phyloP scores from a whole-genome alignment of 139 green algal genomes.

The Pleodorina starrii region DNA sequence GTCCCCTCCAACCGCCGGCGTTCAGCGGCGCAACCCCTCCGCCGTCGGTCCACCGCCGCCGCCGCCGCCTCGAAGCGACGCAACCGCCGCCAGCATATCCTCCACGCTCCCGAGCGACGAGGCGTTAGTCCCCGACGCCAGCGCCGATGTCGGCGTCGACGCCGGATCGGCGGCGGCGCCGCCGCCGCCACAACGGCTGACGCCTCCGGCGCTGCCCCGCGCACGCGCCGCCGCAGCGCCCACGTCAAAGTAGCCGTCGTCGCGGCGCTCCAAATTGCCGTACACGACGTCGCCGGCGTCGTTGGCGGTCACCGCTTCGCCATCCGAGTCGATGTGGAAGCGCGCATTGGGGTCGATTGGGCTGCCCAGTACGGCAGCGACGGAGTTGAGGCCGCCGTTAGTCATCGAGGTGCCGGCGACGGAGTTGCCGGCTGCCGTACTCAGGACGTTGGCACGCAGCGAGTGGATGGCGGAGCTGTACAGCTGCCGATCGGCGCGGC shows the following conservation, averaged over 20 bases:
- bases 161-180: background rate
- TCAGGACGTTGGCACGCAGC: background rate
- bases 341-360: background rate
- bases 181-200: background rate
- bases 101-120: constrained; percentile 34
- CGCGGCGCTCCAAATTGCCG: background rate
- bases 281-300: background rate
- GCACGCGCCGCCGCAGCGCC: background rate
- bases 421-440: background rate
- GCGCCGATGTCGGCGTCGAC: background rate
- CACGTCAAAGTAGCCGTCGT: constrained; percentile 37
- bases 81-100: constrained; percentile 40
- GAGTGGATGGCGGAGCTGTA: constrained; percentile 26
- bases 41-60: background rate
- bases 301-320: no score
- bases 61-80: background rate
- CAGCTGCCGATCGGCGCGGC: constrained; percentile 21
- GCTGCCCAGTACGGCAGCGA: constrained; percentile 19
- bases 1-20: no score
- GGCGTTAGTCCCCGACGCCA: background rate
- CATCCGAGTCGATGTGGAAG: background rate
- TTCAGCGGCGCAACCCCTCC: background rate
- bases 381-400: background rate
- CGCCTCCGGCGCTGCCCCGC: no score
- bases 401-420: background rate